Evolutionary conservation across 805 yeast species (phyloP), one percentile per base, ranked within the genome.

Genomic region (Nakazawaea populi): DNA sequence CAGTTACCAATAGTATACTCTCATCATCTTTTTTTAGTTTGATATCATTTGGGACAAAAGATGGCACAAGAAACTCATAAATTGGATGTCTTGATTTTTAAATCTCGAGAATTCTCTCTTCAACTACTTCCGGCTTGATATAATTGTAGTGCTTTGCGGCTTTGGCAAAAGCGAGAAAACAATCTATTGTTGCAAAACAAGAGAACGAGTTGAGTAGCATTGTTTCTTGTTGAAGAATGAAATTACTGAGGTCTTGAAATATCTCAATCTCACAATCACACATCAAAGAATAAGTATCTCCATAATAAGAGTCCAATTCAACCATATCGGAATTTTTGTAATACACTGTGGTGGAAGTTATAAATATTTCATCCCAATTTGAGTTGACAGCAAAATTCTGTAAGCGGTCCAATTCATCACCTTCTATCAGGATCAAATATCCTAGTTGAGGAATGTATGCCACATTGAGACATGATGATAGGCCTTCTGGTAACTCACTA

Each of bases 401-500:
- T 6, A 42, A 14, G 5, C 46, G 32, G 1, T 51, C 10, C 35
- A 29, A 34, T 2, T 42, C 12, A 2, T 46, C 38, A 14, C 49
- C 55, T 9, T 54, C 63, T 1, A 67, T 46, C 0, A 70, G 63
- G 0, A 72, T 58, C 40, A 75, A 54, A 47, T 67, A 75, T 0
- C 79, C 80, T 27, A 75, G 53, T 42, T 75, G 78, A 3, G 79
- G 79, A 29, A 74, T 69, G 54, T 74, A 75, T 0, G 70, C 67
- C 0, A 69, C 69, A 48, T 70, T 72, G 1, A 68, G 36, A 2
- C 56, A n/a, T 5, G 57, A 57, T 2, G 54, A 51, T 6, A 49
- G n/a, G 37, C 48, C 50, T 18, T 42, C 42, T 6, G 42, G 41
- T 12, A 48, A 50, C 4, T 12, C 34, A 1, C 40, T 37, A 2